These are phyloP conservation scores for Strigomonas oncopelti DNA, from an alignment of 208 protist species.

Conservation along the genomic window DNA sequence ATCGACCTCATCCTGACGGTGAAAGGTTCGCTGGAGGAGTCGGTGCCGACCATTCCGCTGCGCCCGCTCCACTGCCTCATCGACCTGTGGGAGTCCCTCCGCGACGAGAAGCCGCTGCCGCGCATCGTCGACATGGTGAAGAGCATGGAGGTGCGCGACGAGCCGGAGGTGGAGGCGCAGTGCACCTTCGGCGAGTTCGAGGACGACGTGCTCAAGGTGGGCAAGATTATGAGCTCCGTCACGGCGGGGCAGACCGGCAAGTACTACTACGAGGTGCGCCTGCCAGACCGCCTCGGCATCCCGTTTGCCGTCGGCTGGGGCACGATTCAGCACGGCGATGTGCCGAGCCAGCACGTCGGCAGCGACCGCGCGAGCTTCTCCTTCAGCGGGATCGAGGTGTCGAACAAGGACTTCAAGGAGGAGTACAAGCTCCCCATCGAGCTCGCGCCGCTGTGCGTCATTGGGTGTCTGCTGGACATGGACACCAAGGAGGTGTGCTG, in stretches of 20 bases:
- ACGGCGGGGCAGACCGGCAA: slow-evolving; percentile 32
- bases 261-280: slow-evolving; percentile 84
- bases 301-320: slow-evolving; percentile 88
- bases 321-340: slow-evolving; percentile 67
- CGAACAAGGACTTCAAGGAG: slow-evolving; percentile 58
- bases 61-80: slow-evolving; percentile 76
- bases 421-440: slow-evolving; percentile 76
- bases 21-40: slow-evolving; percentile 26
- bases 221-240: slow-evolving; percentile 78
- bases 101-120: slow-evolving; percentile 45
- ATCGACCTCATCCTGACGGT: slow-evolving; percentile 76
- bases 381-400: slow-evolving; percentile 77
- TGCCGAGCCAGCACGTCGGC: slow-evolving; percentile 84
- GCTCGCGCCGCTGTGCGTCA: slow-evolving; percentile 42
- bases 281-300: slow-evolving; percentile 64
- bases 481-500: slow-evolving; percentile 66
- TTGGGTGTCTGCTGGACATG: slow-evolving; percentile 86
- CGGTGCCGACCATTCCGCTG: slow-evolving; percentile 59
- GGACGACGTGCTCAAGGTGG: slow-evolving; percentile 69
- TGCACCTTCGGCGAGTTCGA: slow-evolving; percentile 83
- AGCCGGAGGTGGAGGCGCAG: slow-evolving; percentile 31
- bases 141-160: neutral
- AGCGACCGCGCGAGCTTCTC: slow-evolving; percentile 83
- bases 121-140: slow-evolving; percentile 43
- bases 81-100: slow-evolving; percentile 64